Base-by-base conservation (phyloP, 371 early-diverging fungal genomes). In the Mortierella sp. region DNA sequence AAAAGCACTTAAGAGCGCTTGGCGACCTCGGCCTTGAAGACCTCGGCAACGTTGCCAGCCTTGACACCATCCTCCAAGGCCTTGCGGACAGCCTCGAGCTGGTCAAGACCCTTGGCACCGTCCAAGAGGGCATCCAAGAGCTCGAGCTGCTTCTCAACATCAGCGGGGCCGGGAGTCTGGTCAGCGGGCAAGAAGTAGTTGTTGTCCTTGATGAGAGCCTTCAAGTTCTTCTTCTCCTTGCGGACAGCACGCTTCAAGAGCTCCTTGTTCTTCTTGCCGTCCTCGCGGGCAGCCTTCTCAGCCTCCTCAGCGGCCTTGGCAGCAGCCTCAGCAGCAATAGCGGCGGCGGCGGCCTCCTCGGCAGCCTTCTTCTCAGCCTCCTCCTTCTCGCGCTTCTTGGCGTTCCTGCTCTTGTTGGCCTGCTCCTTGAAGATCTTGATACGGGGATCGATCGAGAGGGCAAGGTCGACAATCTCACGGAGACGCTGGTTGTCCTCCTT, bases 401-500 rank as follows among this genome's bases (percentile, higher is more conserved):
- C 96, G 70, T 96, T 95, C 83, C 97, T 95, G 59, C 93, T 94
- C 86, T 91, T 91, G 91, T 95, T 95, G 75, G 97, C 99, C 79
- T 95, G 95, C 88, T 97, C 96, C 91, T 95, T 96, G 94, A 96
- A 98, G 76, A 90, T 80, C 78, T 90, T 91, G 89, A 98, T 96
- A 82, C 99, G 96, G 73, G 98, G 98, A 90, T 99, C 99, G 24
- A 91, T 74, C 80, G 91, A 89, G 80, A 96, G 82, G 72, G 97
- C 97, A 67, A 91, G 90, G 86, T 98, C 98, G 54, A 98, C 96
- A 69, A 99, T 88, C 73, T 92, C 93, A 82, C 93, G 95, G 28
- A 98, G 87, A 86, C 99, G 95, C 76, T 95, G 93, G 88, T 93
- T 97, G 89, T 99, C 99, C 90, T 98, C 98, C 93, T 97, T 98